Base-by-base conservation (phyloP, 345 rosid genomes). In the Eucalyptus coolabah region DNA sequence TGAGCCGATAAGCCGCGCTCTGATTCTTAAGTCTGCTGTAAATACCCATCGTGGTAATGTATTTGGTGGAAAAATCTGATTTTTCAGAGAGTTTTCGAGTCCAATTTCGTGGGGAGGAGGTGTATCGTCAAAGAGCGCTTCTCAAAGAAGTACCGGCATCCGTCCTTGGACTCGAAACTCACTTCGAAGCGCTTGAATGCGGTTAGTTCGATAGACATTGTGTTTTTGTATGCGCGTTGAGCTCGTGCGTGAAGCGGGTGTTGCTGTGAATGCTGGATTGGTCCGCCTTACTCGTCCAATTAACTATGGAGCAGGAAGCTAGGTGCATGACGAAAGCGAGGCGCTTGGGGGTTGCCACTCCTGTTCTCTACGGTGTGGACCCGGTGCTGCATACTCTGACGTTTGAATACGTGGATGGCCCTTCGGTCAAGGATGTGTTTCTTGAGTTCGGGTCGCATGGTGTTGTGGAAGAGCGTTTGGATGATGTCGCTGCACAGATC, bases 321-420 rank as follows among this genome's bases (percentile, higher is more conserved):
- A 93, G 99, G 92, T 97, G 99, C 92, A 94, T 94, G 98, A 95
- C 99, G 16, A 98, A 98, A 92, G 99, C 99, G 45, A 95, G 99
- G 89, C 92, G 96, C 88, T 96, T 98, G 24, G 99, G 99, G 18
- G 98, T 96, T 81, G 88, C 89, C 50, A 98, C 99, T 47, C 99
- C 99, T 10, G 95, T 94, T 63, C 93, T 96, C 60, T 98, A 94
- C 77, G 96, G 96, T 9, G 96, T 96, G 56, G 99, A 98, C 91
- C 94, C 97, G 30, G 90, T 93, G 87, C 86, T 93, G 89, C 98
- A 96, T 86, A 89, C 98, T 44, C 91, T 97, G 86, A 96, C 97
- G n/a, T 96, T 98, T 90, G 98, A 98, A 92, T 96, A 91, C 87
- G 94, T 98, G 9, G 97, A 96, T 13, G 99, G 99, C 7, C 92